Evolutionary conservation across 768 basidiomycete species (phyloP).

Genomic region (Phylloporus arenicola): DNA sequence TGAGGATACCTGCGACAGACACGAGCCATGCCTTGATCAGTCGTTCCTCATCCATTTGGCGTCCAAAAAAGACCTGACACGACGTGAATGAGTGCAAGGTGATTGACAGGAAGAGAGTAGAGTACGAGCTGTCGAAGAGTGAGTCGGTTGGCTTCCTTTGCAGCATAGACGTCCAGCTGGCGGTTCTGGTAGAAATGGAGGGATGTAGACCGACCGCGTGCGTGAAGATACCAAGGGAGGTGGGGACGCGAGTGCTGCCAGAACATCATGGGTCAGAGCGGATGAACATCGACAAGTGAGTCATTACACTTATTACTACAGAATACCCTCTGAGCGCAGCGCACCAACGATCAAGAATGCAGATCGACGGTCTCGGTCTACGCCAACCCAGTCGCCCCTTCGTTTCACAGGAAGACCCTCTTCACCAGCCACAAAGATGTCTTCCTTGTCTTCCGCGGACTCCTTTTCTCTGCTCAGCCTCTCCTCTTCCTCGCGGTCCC

Average conservation of each 20-base stretch:
- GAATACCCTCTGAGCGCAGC: conserved; percentile 63
- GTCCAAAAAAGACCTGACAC: conserved; percentile 76
- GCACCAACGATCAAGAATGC: conserved; percentile 78
- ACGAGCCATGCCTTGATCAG: conserved; percentile 56
- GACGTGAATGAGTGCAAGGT: conserved; percentile 2
- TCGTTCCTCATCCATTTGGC: conserved; percentile 72
- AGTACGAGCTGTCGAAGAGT: conserved; percentile 76
- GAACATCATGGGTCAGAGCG: conserved; percentile 22
- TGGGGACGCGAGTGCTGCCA: conserved; percentile 15
- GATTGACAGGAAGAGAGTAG: neutral
- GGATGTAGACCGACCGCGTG: conserved; percentile 35
- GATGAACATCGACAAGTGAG: neutral
- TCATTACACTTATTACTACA: conserved; percentile 29
- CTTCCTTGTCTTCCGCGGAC: conserved; percentile 32
- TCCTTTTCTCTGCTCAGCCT: conserved; percentile 23
- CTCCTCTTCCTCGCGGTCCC: conserved; percentile 65
- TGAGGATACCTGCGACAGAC: neutral
- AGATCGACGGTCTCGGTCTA: conserved; percentile 73
- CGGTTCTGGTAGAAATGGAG: conserved; percentile 77
- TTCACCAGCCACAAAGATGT: conserved; percentile 59
- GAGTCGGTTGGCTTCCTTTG: conserved; percentile 63
- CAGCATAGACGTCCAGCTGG: conserved; percentile 76
- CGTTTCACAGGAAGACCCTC: conserved; percentile 45
- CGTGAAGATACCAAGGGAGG: neutral
- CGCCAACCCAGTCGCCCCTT: conserved; percentile 69